phyloP scores from a whole-genome alignment of 805 yeast genomes.

The Yamadazyma nakazawae region DNA sequence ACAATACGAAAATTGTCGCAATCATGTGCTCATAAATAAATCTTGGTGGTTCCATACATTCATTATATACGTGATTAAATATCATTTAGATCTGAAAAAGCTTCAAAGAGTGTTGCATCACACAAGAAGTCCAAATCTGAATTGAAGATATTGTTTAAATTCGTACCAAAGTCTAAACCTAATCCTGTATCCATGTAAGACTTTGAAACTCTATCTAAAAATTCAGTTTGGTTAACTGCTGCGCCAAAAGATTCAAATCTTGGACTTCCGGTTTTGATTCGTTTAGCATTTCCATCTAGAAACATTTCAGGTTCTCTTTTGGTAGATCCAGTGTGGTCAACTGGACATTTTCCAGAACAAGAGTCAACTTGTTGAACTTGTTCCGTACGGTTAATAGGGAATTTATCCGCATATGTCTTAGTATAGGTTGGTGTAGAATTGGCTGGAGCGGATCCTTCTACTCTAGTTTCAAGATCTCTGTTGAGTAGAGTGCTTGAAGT shows the following conservation, averaged over 20 bases:
- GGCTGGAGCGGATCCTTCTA: neutral
- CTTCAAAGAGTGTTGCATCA: conserved; percentile 8
- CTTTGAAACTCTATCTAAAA: conserved; percentile 2
- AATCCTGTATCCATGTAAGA: conserved; percentile 4
- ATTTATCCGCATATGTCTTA: neutral
- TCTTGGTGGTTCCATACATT: neutral
- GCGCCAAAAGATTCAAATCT: neutral
- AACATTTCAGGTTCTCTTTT: neutral
- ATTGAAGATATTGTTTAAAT: conserved; percentile 9
- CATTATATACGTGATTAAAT: neutral
- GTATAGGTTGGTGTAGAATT: neutral
- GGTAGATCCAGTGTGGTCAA: neutral
- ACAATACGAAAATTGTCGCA: neutral
- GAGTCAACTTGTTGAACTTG: too few species aligned
- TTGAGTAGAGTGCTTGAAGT: neutral
- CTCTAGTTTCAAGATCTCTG: neutral
- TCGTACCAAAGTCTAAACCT: conserved; percentile 7
- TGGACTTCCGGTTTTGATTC: neutral
- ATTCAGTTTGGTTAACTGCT: neutral
- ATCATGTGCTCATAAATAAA: neutral
- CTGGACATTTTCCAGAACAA: neutral
- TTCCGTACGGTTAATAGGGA: neutral
- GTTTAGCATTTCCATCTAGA: neutral
- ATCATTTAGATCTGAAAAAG: neutral
- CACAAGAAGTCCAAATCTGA: conserved; percentile 13